Evolutionary conservation across 495 filamentous ascomycete genomes (phyloP).

Genomic region (Aspergillus campestris): DNA sequence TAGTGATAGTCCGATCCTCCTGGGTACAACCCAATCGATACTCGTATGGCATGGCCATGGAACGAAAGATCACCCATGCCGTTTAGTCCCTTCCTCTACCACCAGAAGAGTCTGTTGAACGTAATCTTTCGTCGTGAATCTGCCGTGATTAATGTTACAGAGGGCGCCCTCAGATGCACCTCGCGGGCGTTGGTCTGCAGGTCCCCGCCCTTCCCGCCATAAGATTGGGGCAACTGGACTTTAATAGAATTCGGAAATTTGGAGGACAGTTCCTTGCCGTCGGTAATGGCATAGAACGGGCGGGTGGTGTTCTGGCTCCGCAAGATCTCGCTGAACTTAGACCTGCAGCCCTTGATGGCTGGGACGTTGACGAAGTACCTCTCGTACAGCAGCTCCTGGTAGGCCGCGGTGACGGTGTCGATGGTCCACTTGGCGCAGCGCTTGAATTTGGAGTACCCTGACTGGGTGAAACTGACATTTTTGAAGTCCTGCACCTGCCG

Average conservation of each 20-base stretch:
- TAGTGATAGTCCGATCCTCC: neutral
- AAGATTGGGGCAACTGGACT: conserved; percentile 52
- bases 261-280: conserved; percentile 58
- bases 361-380: conserved; percentile 95
- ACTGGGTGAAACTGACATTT: conserved; percentile 69
- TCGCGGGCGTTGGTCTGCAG: conserved; percentile 22
- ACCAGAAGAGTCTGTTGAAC: too few species aligned
- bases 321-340: conserved; percentile 68
- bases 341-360: conserved; percentile 80
- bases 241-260: conserved; percentile 53
- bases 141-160: too few species aligned
- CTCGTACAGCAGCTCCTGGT: conserved; percentile 78
- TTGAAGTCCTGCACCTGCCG: conserved; percentile 88
- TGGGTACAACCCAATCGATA: neutral
- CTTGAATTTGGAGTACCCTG: conserved; percentile 58
- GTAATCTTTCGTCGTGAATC: too few species aligned
- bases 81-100: too few species aligned
- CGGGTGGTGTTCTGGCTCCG: conserved; percentile 68
- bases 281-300: conserved; percentile 77
- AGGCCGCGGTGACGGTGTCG: conserved; percentile 63
- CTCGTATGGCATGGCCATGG: too few species aligned
- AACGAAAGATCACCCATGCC: too few species aligned
- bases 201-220: conserved; percentile 59
- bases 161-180: conserved; percentile 19
- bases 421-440: conserved; percentile 70